Evolutionary conservation across 495 filamentous ascomycete species (phyloP), one percentile per base, ranked within the genome.

Genomic region (Pseudotulostoma volvatum): DNA sequence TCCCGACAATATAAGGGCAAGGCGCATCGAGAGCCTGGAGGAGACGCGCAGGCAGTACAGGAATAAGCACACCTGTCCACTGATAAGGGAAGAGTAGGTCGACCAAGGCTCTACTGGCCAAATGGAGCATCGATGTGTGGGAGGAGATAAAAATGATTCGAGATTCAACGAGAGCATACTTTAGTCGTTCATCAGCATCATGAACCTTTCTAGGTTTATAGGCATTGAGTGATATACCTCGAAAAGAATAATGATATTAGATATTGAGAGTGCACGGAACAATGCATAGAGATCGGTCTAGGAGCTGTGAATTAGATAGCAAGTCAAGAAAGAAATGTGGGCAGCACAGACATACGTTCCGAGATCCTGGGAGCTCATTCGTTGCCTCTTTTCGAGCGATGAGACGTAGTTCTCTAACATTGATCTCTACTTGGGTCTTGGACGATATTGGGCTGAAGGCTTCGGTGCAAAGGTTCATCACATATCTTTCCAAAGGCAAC

Each of bases 381-480:
- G 70, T 62, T 1, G 90, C 90, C 54, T 95, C 90, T 49, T 90
- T 90, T 28, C 90, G 74, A 1, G 90, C 86, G 59, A 92, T 94
- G 23, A 97, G 59, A 9, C 87, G 80, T 42, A 97, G 64, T 48
- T 97, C 90, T 33, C 90, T 76, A 11, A 97, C 77, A 1, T 79
- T 75, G 14, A 97, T 65, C 61, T 97, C 90, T 13, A 96, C 87
- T 54, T 96, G 92, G 0, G 90, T 97, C 56, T 86, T 84, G 3
- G 90, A 96, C 17, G 81, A 78, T 15, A 87, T 77, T 2, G 90
- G 90, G 46, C 82, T 83, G 46, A 88, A 77, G 4, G 90, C 90
- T 55, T 96, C 92, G 8, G 86, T 87, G 57, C 90, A 97, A 15
- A 97, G 72, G 52, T 97, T 97, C 61, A 96, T 81, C 30, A 97